A percentile compares a stretch with the other conserved stretches of the same genome.
Evolutionary conservation across 306 rosid species (phyloP).

Genomic region (Quercus agrifolia): DNA sequence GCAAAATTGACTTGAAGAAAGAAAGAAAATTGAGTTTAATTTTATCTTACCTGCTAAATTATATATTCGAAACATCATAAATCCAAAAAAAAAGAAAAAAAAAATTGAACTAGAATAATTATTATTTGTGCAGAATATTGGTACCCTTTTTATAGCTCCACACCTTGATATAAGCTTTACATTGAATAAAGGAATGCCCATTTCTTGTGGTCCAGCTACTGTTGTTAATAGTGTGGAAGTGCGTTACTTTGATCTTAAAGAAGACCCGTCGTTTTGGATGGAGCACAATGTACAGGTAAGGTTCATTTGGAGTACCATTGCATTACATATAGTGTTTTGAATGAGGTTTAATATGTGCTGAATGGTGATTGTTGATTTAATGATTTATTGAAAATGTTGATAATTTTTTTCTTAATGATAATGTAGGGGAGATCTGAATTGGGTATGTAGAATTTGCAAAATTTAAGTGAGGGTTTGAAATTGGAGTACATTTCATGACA

Average conservation of each 20-base stretch:
- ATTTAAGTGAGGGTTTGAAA: conserved; percentile 8
- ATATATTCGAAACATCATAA: too few relatives aligned
- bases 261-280: conserved; percentile 93
- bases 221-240: conserved; percentile 35
- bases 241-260: conserved; percentile 95
- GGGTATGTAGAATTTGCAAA: background rate
- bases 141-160: too few relatives aligned
- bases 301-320: background rate
- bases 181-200: too few relatives aligned
- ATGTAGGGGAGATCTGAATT: background rate
- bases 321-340: background rate
- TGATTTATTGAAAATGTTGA: background rate
- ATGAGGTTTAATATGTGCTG: background rate
- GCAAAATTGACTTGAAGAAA: too few relatives aligned
- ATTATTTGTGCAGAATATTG: too few relatives aligned
- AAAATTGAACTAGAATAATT: too few relatives aligned
- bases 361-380: background rate
- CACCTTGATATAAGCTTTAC: too few relatives aligned
- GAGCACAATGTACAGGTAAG: conserved; percentile 92
- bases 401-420: background rate
- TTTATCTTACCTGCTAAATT: too few relatives aligned
- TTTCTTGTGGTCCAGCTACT: too few relatives aligned
- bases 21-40: too few relatives aligned
- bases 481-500: background rate
- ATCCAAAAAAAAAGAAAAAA: too few relatives aligned